Evolutionary conservation across 2,329 filamentous ascomycete genomes (phyloP), one percentile per base, ranked within the genome.

Genomic region (Aspergillus tamarii): DNA sequence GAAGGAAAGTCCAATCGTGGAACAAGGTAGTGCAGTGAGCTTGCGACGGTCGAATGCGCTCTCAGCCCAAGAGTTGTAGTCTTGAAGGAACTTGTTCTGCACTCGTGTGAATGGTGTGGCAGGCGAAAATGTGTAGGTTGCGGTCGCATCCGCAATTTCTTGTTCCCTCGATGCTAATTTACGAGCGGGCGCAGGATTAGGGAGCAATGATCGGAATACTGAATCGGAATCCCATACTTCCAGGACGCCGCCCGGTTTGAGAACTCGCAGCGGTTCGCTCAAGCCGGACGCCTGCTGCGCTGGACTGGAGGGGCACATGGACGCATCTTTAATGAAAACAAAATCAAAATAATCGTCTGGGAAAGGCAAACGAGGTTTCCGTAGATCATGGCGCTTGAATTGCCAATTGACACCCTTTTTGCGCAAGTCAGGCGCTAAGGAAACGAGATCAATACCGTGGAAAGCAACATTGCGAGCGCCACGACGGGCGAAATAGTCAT

Each of bases 161-260:
- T 87, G 84, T 63, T 92, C 88, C 55, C 88, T 86, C 45, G 88
- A 84, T 21, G 87, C 84, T 53, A 82, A 82, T 28, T 84, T 81
- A 68, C 84, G 78, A 60, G 86, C 82, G 16, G 85, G 85, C 2
- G 89, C 88, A 2, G 91, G 88, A 74, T 95, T 92, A 3, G 92
- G 92, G 57, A 92, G 84, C 32, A 98, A 84, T 76, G 93, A 94
- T 69, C 94, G 90, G 67, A 97, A 88, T 14, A 90, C 86, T 74
- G 93, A 88, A 78, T 97, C 94, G 6, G 90, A 90, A 68, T 97
- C 94, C 94, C 94, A 97, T 19, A 96, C 84, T 75, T 97, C 94
- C 30, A 97, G 73, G 2, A 88, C 87, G 5, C 94, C 94, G 19
- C 92, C 93, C 0, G 91, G 89, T 68, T 86, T 88, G 41, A 97